Conservation (phyloP, 1,284 basidiomycete species). For the Lentinus polychrous region DNA sequence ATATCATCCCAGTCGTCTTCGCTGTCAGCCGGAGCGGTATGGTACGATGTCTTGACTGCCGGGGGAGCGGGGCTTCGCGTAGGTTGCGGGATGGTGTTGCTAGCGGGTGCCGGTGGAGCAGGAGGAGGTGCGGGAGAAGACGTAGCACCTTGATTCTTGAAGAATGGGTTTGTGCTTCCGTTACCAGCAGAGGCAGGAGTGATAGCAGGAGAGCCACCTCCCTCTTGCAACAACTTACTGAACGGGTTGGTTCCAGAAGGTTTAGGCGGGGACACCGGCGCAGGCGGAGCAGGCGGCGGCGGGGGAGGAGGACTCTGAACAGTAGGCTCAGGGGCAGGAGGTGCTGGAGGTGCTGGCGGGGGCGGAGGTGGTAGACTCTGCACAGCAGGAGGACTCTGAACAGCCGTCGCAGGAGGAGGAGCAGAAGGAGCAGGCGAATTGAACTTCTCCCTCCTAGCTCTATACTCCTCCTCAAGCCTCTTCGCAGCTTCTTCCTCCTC, state of each 20-base stretch:
- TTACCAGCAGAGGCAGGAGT: conserved; percentile 23
- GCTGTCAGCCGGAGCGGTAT: conserved; percentile 53
- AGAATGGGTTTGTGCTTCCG: conserved; percentile 56
- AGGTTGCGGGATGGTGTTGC: conserved; percentile 16
- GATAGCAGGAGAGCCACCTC: conserved; percentile 27
- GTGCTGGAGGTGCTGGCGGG: conserved; percentile 17
- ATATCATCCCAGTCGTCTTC: conserved; percentile 85
- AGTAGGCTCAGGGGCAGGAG: conserved; percentile 23
- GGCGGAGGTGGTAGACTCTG: conserved; percentile 25
- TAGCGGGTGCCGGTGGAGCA: conserved; percentile 26
- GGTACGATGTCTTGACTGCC: conserved; percentile 46
- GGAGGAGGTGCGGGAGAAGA: conserved; percentile 28
- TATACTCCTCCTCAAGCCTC: conserved; percentile 53
- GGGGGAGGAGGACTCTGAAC: conserved; percentile 31
- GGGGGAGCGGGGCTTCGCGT: conserved; percentile 33
- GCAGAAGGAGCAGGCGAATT: conserved; percentile 25
- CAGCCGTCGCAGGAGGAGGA: conserved; percentile 22
- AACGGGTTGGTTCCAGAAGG: conserved; percentile 61
- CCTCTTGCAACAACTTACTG: conserved; percentile 53
- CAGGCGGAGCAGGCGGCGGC: conserved; percentile 23
- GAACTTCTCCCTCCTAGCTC: conserved; percentile 34
- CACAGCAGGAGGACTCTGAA: conserved; percentile 22
- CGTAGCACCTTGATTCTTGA: conserved; percentile 31
- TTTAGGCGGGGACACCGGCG: conserved; percentile 27
- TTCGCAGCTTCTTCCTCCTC: conserved; percentile 65